These are phyloP conservation scores for Byssoonygena ceratinophila DNA, from an alignment of 2,329 filamentous ascomycete species.

Conservation along the genomic window DNA sequence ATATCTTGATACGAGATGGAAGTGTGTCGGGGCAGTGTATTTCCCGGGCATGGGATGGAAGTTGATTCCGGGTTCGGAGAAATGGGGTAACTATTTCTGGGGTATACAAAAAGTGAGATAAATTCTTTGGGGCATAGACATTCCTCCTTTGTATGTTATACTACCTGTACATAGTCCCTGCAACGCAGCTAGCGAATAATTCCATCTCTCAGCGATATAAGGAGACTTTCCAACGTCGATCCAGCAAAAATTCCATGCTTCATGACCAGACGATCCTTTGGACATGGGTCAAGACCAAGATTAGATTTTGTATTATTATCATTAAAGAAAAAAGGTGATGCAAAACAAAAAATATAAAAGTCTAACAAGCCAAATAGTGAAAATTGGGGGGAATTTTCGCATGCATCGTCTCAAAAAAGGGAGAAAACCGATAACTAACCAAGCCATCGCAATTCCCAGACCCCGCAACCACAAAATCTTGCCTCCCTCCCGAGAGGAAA, in stretches of 20 bases:
- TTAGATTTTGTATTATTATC: background rate
- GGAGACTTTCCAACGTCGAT: too few relatives aligned
- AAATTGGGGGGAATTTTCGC: background rate
- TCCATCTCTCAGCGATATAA: too few relatives aligned
- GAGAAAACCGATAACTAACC: background rate
- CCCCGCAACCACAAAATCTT: background rate
- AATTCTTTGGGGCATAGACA: background rate
- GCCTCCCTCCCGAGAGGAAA: background rate
- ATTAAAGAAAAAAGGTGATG: background rate
- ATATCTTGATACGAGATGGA: constrained; percentile 41
- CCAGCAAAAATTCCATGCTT: too few relatives aligned
- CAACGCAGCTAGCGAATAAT: background rate
- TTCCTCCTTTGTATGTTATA: too few relatives aligned
- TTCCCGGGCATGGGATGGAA: constrained; percentile 85
- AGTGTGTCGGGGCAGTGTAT: constrained; percentile 73
- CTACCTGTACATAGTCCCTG: background rate
- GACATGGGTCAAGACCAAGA: background rate
- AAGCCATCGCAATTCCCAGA: background rate
- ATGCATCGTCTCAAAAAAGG: background rate
- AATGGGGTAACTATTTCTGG: constrained; percentile 93
- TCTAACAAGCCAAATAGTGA: background rate
- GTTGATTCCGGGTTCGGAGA: constrained; percentile 68
- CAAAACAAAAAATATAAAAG: background rate
- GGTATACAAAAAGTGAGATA: constrained; percentile 52
- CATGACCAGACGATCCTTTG: background rate